Evolutionary conservation across 345 rosid genomes (phyloP), one percentile per base, ranked within the genome.

Genomic region (Ceriops tagal): DNA sequence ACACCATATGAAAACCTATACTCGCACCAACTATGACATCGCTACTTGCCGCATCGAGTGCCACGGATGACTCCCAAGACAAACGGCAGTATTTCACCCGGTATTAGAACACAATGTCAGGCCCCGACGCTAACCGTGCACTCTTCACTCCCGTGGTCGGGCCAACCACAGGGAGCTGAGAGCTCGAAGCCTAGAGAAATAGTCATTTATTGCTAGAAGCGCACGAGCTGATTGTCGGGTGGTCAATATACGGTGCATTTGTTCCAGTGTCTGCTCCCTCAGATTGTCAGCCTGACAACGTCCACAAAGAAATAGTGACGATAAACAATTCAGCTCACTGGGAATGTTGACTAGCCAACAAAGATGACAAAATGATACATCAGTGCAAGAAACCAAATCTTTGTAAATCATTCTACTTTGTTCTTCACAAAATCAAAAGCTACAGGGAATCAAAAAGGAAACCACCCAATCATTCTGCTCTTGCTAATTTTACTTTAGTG

Each of bases 121-220:
- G 28, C 58, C 27, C 9, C 58, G 15, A 55, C 8, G 58, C 58
- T 22, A 26, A 55, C 21, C 28, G 15, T 35, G 27, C 2, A 53
- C 61, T 60, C 21, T 5, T 72, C 64, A 77, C 37, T 77, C 81
- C 65, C 64, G 68, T 60, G 96, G 96, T 37, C 96, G 89, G 69
- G 96, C 91, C 47, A 95, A 78, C 92, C 96, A 93, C 18, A 93
- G 95, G 15, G 97, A 87, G 71, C 92, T 91, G 24, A 93, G 88
- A 62, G 97, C 93, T 77, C 98, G 96, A 30, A 93, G 96, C 52
- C 96, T 86, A 49, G 82, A 86, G 77, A 86, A 89, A 74, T 89
- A 93, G 68, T 89, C 92, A 52, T 93, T 91, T 64, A 89, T 69
- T 13, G 84, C 87, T 49, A 93, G 92, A 58, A 91, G 77, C 4